phyloP scores from a whole-genome alignment of 2,329 filamentous ascomycete genomes.

The Penicillium hordei region DNA sequence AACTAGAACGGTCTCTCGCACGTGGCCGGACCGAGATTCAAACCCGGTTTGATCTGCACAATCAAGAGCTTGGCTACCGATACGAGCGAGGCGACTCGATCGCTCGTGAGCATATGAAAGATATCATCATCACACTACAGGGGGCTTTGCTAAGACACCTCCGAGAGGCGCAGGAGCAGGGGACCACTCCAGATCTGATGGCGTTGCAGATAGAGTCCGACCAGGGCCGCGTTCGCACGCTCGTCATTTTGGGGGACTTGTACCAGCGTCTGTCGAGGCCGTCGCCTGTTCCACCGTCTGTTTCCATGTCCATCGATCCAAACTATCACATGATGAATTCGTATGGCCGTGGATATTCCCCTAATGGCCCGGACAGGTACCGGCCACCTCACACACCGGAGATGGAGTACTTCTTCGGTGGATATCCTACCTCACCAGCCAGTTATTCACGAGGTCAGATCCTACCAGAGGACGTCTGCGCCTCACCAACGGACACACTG shows the following conservation, averaged over 20 bases:
- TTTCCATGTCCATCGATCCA: constrained; percentile 8
- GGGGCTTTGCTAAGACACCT: constrained; percentile 36
- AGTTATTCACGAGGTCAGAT: not conserved
- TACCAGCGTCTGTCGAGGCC: constrained; percentile 28
- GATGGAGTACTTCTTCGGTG: not conserved
- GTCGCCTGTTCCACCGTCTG: not conserved
- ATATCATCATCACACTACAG: constrained; percentile 42
- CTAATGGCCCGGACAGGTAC: not conserved
- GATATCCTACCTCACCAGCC: not conserved
- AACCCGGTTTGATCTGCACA: constrained; percentile 37
- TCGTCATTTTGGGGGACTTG: constrained; percentile 38
- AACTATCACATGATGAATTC: not conserved
- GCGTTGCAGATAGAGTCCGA: constrained; percentile 39
- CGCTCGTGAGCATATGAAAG: constrained; percentile 41
- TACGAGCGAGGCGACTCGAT: constrained; percentile 40
- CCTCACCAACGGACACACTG: not conserved
- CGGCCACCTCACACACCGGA: not conserved
- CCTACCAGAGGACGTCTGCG: not conserved
- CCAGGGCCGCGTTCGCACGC: constrained; percentile 35
- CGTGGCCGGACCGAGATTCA: constrained; percentile 39
- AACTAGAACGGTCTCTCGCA: constrained; percentile 38
- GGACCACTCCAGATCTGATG: constrained; percentile 32
- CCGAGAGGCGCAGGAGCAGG: constrained; percentile 31
- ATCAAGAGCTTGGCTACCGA: constrained; percentile 34
- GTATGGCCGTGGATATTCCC: not conserved